These are phyloP conservation scores for Lactarius hatsudake DNA, from an alignment of 768 basidiomycete genomes.

Conservation along the genomic window DNA sequence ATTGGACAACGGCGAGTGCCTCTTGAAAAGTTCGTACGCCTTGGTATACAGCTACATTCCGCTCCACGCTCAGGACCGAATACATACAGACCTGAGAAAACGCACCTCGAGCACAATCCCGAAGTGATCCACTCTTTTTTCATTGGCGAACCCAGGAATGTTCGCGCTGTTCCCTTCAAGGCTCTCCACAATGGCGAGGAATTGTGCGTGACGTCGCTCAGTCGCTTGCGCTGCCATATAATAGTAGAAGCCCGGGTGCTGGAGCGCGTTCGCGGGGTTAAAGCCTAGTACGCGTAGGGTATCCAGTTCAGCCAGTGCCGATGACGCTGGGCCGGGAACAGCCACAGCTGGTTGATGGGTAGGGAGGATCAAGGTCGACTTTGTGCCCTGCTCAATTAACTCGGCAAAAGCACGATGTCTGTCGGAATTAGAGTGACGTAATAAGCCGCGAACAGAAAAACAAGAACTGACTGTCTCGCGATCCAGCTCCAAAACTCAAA, in stretches of 20 bases:
- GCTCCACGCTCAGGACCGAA: background rate
- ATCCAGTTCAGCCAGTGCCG: slow-evolving; percentile 51
- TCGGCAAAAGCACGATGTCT: slow-evolving; percentile 91
- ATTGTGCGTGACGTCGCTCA: slow-evolving; percentile 68
- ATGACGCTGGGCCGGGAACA: slow-evolving; percentile 30
- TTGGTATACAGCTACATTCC: slow-evolving; percentile 79
- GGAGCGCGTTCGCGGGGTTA: slow-evolving; percentile 79
- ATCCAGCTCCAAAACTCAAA: slow-evolving; percentile 99
- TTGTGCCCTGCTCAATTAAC: slow-evolving; percentile 78
- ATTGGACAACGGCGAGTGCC: slow-evolving; percentile 46
- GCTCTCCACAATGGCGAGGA: slow-evolving; percentile 52
- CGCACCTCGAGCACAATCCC: slow-evolving; percentile 78
- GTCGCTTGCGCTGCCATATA: slow-evolving; percentile 86
- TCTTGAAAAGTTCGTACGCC: slow-evolving; percentile 91
- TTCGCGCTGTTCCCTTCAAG: slow-evolving; percentile 45
- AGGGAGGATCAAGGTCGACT: slow-evolving; percentile 60
- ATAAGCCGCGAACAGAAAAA: background rate
- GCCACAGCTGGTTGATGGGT: slow-evolving; percentile 45
- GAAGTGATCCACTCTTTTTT: slow-evolving; percentile 90
- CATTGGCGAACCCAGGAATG: slow-evolving; percentile 79
- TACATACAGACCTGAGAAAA: background rate
- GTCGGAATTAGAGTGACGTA: background rate
- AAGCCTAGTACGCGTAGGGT: slow-evolving; percentile 60
- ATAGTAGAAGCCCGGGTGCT: slow-evolving; percentile 92
- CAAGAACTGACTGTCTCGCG: slow-evolving; percentile 71